Percentiles rank a stretch among this genome's conserved stretches.
Conservation (phyloP, 495 filamentous ascomycete genomes). For the Cercophora scortea region DNA sequence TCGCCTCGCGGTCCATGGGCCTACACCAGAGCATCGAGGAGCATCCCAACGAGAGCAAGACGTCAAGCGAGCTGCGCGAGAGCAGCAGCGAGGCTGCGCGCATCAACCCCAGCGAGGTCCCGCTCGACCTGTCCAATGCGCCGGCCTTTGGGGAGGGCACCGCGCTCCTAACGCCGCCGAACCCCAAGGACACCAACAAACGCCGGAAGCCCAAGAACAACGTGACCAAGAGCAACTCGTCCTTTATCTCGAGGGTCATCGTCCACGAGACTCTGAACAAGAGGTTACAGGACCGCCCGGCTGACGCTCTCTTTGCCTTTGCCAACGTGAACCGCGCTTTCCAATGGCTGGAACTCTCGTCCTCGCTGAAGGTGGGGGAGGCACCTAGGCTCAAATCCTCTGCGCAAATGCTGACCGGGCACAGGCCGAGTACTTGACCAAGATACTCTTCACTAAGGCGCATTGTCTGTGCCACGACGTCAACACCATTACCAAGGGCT, state of each 20-base stretch:
- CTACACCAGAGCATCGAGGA: slow-evolving; percentile 50
- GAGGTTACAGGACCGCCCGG: slow-evolving; percentile 65
- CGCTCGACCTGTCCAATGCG: slow-evolving; percentile 30
- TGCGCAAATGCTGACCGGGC: slow-evolving; percentile 11
- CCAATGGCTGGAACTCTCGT: slow-evolving; percentile 57
- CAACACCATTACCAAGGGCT: slow-evolving; percentile 71
- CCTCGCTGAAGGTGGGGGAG: slow-evolving; percentile 44
- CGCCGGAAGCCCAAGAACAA: slow-evolving; percentile 92
- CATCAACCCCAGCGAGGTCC: slow-evolving; percentile 31
- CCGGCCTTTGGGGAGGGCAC: slow-evolving; percentile 89
- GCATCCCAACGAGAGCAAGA: slow-evolving; percentile 50
- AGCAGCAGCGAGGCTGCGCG: slow-evolving; percentile 39
- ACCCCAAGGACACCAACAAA: slow-evolving; percentile 69
- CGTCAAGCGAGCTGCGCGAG: slow-evolving; percentile 48
- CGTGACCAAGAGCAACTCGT: slow-evolving; percentile 95
- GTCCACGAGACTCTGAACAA: slow-evolving; percentile 74
- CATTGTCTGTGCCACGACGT: slow-evolving; percentile 94
- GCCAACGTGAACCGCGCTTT: slow-evolving; percentile 92
- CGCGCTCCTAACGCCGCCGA: slow-evolving; percentile 50
- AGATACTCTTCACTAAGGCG: slow-evolving; percentile 92
- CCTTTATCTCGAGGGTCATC: slow-evolving; percentile 92
- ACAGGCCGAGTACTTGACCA: slow-evolving; percentile 79
- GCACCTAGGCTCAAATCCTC: background rate
- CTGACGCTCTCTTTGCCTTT: slow-evolving; percentile 80
- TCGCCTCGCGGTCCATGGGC: slow-evolving; percentile 27